phyloP scores from a whole-genome alignment of 805 yeast genomes.

The Sungouiella blattae region DNA sequence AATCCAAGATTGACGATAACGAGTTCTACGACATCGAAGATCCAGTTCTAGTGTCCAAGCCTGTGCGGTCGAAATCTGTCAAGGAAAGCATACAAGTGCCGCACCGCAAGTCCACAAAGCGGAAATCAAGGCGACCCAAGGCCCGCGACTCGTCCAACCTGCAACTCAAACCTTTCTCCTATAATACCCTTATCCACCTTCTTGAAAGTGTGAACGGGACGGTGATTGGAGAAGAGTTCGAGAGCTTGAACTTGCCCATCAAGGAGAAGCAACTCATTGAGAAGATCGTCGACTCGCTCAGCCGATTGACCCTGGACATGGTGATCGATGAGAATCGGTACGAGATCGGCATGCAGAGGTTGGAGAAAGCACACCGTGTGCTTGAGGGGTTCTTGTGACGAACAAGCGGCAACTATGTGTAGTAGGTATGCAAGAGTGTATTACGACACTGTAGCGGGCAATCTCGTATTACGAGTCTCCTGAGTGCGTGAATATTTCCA shows the following conservation, averaged over 20 bases:
- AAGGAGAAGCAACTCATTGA: slow-evolving; percentile 80
- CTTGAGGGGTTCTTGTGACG: slow-evolving; percentile 72
- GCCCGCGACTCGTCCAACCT: slow-evolving; percentile 6
- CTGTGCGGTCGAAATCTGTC: slow-evolving; percentile 33
- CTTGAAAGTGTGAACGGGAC: slow-evolving; percentile 60
- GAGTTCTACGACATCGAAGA: slow-evolving; percentile 37
- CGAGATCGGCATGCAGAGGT: slow-evolving; percentile 72
- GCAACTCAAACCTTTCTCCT: slow-evolving; percentile 35
- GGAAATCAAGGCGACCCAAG: slow-evolving; percentile 14
- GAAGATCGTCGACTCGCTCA: slow-evolving; percentile 78
- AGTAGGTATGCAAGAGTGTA: too few relatives aligned
- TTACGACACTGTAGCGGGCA: too few relatives aligned
- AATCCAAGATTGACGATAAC: slow-evolving; percentile 14
- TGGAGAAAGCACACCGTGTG: slow-evolving; percentile 79
- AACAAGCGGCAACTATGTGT: too few relatives aligned
- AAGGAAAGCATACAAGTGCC: slow-evolving; percentile 23
- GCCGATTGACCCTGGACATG: slow-evolving; percentile 87
- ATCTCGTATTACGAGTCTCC: too few relatives aligned
- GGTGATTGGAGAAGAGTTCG: slow-evolving; percentile 67
- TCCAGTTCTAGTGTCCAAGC: slow-evolving; percentile 29
- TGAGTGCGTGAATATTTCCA: too few relatives aligned
- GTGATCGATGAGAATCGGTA: slow-evolving; percentile 78
- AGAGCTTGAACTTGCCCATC: slow-evolving; percentile 64
- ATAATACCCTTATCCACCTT: slow-evolving; percentile 46
- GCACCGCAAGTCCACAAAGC: slow-evolving; percentile 17